Evolutionary conservation across 768 basidiomycete genomes (phyloP).

Genomic region (Pleurotus tuoliensis): DNA sequence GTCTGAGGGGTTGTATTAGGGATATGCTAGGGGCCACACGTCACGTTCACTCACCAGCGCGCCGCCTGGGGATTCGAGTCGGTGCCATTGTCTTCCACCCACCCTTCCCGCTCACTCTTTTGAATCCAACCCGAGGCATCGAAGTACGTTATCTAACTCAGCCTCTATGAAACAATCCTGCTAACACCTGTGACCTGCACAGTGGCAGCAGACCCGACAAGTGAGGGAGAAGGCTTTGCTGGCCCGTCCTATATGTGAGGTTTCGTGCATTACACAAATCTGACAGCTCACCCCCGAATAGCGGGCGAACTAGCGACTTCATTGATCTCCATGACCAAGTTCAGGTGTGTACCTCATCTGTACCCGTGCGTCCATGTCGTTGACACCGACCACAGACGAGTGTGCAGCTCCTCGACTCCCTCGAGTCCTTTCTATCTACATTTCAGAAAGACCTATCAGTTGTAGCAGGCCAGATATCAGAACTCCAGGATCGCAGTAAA

Average conservation of each 20-base stretch:
- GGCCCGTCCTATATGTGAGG: neutral
- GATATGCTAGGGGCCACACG: too few species aligned
- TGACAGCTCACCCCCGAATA: constrained; percentile 18
- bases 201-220: too few species aligned
- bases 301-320: constrained; percentile 55
- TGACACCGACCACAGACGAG: constrained; percentile 59
- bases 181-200: too few species aligned
- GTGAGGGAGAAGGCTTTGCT: neutral
- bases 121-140: too few species aligned
- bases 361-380: neutral
- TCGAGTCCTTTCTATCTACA: constrained; percentile 89
- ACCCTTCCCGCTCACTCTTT: too few species aligned
- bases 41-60: too few species aligned
- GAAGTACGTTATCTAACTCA: too few species aligned
- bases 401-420: constrained; percentile 75
- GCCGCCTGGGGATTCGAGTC: too few species aligned
- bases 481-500: constrained; percentile 86
- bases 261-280: neutral
- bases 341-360: constrained; percentile 44
- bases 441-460: constrained; percentile 93
- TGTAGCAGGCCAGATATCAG: constrained; percentile 95
- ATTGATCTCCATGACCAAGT: constrained; percentile 91
- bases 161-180: too few species aligned
- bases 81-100: too few species aligned
- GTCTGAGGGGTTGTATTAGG: too few species aligned